These are phyloP conservation scores for Arthroderma sp. DNA, from an alignment of 2,329 filamentous ascomycete genomes.

Conservation along the genomic window DNA sequence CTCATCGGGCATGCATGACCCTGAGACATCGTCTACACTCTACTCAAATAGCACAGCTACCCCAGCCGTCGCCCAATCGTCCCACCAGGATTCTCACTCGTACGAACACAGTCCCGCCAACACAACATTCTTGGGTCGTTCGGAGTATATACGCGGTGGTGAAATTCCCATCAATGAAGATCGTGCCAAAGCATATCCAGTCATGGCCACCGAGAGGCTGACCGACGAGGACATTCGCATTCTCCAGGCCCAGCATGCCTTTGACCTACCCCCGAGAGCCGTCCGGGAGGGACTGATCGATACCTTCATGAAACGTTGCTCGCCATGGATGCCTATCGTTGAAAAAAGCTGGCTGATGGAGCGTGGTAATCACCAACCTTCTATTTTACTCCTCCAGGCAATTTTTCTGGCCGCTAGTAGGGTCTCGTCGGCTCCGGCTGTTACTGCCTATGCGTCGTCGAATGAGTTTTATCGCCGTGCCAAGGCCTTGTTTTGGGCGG, in stretches of 20 bases:
- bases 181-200: conserved; percentile 15
- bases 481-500: conserved; percentile 21
- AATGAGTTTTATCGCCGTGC: conserved; percentile 22
- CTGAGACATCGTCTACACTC: neutral
- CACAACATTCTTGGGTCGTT: conserved; percentile 19
- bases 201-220: conserved; percentile 14
- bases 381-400: conserved; percentile 23
- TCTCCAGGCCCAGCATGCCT: conserved; percentile 16
- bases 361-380: conserved; percentile 15
- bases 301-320: conserved; percentile 20
- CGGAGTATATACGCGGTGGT: conserved; percentile 18
- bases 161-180: conserved; percentile 17
- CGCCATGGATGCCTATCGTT: conserved; percentile 23
- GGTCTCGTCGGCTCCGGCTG: conserved; percentile 23
- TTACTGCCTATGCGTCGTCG: conserved; percentile 17
- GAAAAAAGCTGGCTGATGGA: conserved; percentile 20
- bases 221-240: conserved; percentile 18
- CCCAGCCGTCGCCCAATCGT: conserved; percentile 1
- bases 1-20: conserved; percentile 5
- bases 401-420: conserved; percentile 32
- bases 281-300: conserved; percentile 19
- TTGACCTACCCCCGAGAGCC: conserved; percentile 17
- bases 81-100: conserved; percentile 8
- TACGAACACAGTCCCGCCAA: conserved; percentile 13
- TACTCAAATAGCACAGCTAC: conserved; percentile 5